These are phyloP conservation scores for Mitragyna speciosa DNA, from an alignment of 257 asterid genomes.

Conservation along the genomic window DNA sequence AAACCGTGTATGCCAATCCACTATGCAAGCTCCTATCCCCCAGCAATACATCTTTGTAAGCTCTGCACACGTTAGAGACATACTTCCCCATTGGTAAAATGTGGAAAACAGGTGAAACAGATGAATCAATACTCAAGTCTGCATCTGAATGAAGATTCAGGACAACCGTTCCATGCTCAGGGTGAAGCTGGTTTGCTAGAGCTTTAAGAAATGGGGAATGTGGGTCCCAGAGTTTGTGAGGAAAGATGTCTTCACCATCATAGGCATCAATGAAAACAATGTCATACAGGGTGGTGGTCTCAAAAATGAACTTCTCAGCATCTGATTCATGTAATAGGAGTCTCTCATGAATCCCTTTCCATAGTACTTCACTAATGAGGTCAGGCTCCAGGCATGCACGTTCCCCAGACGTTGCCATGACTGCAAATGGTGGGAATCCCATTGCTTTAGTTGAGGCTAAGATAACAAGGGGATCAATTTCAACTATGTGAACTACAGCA, in stretches of 20 bases:
- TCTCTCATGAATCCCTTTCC: slow-evolving; percentile 86
- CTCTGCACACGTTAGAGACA: slow-evolving; percentile 42
- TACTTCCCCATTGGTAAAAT: slow-evolving; percentile 52
- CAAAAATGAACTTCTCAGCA: slow-evolving; percentile 69
- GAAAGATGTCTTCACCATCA: slow-evolving; percentile 82
- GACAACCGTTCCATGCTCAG: slow-evolving; percentile 75
- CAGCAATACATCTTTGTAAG: slow-evolving; percentile 54
- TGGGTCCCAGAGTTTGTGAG: slow-evolving; percentile 65
- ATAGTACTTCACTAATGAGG: slow-evolving; percentile 45
- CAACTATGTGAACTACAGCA: slow-evolving; percentile 68
- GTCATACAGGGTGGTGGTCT: slow-evolving; percentile 55
- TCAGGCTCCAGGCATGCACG: slow-evolving; percentile 41
- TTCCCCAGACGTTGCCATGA: slow-evolving; percentile 48
- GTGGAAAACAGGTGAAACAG: slow-evolving; percentile 18
- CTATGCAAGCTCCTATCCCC: slow-evolving; percentile 22
- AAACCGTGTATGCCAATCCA: slow-evolving; percentile 60
- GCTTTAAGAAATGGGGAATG: slow-evolving; percentile 58
- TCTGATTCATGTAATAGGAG: slow-evolving; percentile 54
- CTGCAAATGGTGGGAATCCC: slow-evolving; percentile 86
- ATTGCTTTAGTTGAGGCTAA: slow-evolving; percentile 78
- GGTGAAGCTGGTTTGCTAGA: slow-evolving; percentile 58
- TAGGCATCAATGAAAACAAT: slow-evolving; percentile 78
- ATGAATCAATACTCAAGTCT: slow-evolving; percentile 30
- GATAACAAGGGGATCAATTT: slow-evolving; percentile 79
- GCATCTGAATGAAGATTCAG: slow-evolving; percentile 75